Percentiles rank a stretch among this genome's conserved stretches.
Evolutionary conservation across 2,329 filamentous ascomycete species (phyloP).

Genomic region (Talaromyces sp.): DNA sequence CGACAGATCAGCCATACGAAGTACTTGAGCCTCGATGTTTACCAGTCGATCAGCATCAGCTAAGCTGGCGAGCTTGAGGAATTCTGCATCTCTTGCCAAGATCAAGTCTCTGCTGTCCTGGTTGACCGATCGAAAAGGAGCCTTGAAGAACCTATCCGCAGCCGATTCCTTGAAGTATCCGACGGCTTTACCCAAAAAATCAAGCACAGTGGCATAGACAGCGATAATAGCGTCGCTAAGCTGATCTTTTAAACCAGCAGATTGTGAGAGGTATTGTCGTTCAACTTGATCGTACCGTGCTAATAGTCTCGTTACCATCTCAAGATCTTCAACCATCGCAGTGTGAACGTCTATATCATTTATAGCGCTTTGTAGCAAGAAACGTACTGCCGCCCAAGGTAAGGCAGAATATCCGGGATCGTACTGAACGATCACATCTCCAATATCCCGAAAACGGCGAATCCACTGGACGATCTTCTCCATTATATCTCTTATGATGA

Average conservation of each 20-base stretch:
- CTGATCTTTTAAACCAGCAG: background rate
- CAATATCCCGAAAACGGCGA: background rate
- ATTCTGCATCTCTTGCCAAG: background rate
- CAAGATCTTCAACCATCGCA: background rate
- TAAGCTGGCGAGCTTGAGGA: background rate
- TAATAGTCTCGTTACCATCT: background rate
- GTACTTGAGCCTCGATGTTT: background rate
- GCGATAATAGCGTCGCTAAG: background rate
- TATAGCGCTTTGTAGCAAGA: background rate
- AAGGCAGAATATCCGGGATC: background rate
- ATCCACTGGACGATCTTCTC: background rate
- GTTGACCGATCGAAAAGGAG: background rate
- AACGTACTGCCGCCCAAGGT: background rate
- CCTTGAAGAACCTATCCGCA: background rate
- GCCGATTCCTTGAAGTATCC: background rate
- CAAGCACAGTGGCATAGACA: background rate
- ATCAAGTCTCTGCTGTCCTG: background rate
- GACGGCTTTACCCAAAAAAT: background rate
- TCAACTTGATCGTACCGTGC: background rate
- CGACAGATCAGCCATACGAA: background rate
- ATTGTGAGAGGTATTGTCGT: background rate
- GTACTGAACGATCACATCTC: background rate
- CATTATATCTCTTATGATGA: background rate
- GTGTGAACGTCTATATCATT: background rate
- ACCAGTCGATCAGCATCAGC: background rate